Evolutionary conservation across 2,329 filamentous ascomycete genomes (phyloP).

Genomic region (Ascochyta lentis): DNA sequence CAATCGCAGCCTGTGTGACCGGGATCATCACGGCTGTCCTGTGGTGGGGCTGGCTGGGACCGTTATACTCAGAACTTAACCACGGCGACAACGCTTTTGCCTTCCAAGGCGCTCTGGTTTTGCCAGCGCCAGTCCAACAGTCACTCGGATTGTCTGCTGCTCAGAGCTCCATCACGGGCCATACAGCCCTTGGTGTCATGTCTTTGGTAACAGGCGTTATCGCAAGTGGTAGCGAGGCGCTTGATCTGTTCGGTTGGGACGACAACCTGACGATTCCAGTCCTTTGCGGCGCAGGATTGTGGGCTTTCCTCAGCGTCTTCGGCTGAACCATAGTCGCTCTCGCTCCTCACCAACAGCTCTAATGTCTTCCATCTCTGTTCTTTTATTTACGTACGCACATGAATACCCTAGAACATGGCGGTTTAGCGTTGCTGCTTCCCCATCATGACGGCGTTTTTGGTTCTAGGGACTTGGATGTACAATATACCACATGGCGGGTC

Average conservation of each 20-base stretch:
- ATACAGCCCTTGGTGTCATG: slow-evolving; percentile 77
- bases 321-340: slow-evolving; percentile 47
- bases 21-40: slow-evolving; percentile 82
- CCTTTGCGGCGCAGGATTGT: slow-evolving; percentile 85
- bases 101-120: slow-evolving; percentile 77
- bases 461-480: not conserved
- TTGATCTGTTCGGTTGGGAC: slow-evolving; percentile 93
- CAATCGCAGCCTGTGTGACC: slow-evolving; percentile 79
- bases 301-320: slow-evolving; percentile 90
- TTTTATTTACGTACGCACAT: slow-evolving; percentile 2
- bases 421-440: slow-evolving; percentile 6
- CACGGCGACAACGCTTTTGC: slow-evolving; percentile 69
- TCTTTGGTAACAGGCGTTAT: slow-evolving; percentile 87
- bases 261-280: slow-evolving; percentile 97
- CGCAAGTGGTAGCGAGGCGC: slow-evolving; percentile 85
- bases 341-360: not conserved
- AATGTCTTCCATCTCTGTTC: not conserved
- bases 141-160: slow-evolving; percentile 66
- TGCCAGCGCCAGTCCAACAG: slow-evolving; percentile 67
- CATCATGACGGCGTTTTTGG: slow-evolving; percentile 11
- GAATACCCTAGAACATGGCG: slow-evolving; percentile 15
- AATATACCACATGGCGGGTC: not conserved
- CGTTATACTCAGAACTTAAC: slow-evolving; percentile 51
- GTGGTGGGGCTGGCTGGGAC: slow-evolving; percentile 89
- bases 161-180: slow-evolving; percentile 70